Base-by-base conservation (phyloP, 805 yeast genomes). In the Wickerhamomyces rabaulensis region DNA sequence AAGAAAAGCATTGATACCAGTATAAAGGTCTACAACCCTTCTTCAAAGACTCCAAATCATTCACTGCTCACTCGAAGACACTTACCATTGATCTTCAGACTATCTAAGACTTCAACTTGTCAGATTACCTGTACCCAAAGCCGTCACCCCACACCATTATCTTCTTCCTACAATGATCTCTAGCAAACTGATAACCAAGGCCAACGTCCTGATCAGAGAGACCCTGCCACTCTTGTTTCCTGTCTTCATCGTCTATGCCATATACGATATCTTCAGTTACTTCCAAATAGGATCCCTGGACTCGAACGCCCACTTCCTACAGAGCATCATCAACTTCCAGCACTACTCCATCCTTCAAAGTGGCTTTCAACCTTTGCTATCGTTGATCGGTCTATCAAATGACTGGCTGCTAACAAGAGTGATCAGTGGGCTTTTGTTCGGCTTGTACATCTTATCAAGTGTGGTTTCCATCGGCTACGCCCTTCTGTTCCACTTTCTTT, bases 281-380 rank as follows among this genome's bases (percentile, higher is more conserved):
- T 26, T 52, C 22, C 31, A 40, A 20, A 36, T 27, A 12, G 31
- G 31, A 13, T 44, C 6, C 23, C 39, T 26, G 19, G 13, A 31
- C 6, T 35, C n/a, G 22, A 31, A 36, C 4, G 26, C 41, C 2
- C 62, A 56, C 40, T 56, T 54, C 40, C 44, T 57, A 13, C 43
- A 49, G 15, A 20, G 46, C 9, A 35, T 45, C n/a, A 17, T 53
- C 39, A 20, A 45, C 42, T 55, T 53, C 33, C 23, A 47, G 12
- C 17, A 37, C 8, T 56, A 52, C 41, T 52, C 57, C 1, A 38
- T 56, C 2, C 43, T 58, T 3, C 26, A 40, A 3, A 33, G 37
- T 6, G 60, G 62, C 0, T 57, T 56, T 40, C 39, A 6, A 3
- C 61, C 61, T 6, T n/a, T 51, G 13, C 26, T 54, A 8, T 22